A percentile compares a stretch with the other conserved stretches of the same genome.
phyloP scores from a whole-genome alignment of 2,329 filamentous ascomycete genomes.

The Sphaceloma murrayae region DNA sequence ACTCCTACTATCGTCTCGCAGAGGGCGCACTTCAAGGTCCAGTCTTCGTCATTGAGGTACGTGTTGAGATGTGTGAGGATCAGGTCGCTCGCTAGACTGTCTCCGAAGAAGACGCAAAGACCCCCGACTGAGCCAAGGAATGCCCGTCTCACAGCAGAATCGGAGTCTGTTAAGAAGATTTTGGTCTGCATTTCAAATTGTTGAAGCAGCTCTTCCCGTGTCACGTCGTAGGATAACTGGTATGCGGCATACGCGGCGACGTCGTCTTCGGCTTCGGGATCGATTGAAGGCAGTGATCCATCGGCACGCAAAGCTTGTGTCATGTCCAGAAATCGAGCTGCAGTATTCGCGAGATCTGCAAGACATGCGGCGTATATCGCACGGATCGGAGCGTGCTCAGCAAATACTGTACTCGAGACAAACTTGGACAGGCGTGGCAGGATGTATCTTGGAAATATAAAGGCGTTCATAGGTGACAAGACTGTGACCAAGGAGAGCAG shows the following conservation, averaged over 20 bases:
- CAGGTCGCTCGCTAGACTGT: conserved; percentile 87
- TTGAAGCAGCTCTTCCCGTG: conserved; percentile 70
- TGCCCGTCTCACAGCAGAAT: conserved; percentile 77
- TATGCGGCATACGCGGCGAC: conserved; percentile 59
- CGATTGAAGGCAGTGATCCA: conserved; percentile 64
- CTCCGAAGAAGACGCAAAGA: conserved; percentile 90
- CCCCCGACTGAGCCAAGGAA: conserved; percentile 87
- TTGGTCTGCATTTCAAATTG: conserved; percentile 85
- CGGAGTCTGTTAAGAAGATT: conserved; percentile 73
- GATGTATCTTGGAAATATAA: conserved; percentile 58
- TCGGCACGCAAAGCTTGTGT: conserved; percentile 79
- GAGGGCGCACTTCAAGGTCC: conserved; percentile 93
- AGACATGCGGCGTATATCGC: conserved; percentile 90
- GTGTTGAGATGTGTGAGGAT: conserved; percentile 93
- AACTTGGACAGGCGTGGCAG: conserved; percentile 51
- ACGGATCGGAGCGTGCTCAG: conserved; percentile 56
- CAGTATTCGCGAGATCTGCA: conserved; percentile 77
- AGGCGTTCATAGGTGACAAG: conserved; percentile 66
- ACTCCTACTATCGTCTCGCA: conserved; percentile 94
- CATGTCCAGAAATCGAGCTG: conserved; percentile 78
- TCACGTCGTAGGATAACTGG: conserved; percentile 76
- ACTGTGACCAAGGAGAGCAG: conserved; percentile 77
- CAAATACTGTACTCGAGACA: conserved; percentile 41
- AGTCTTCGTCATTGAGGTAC: conserved; percentile 91
- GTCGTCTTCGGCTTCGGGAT: conserved; percentile 70